Conservation (phyloP, 2,329 filamentous ascomycete species). For the Ophiocordyceps robertsii region DNA sequence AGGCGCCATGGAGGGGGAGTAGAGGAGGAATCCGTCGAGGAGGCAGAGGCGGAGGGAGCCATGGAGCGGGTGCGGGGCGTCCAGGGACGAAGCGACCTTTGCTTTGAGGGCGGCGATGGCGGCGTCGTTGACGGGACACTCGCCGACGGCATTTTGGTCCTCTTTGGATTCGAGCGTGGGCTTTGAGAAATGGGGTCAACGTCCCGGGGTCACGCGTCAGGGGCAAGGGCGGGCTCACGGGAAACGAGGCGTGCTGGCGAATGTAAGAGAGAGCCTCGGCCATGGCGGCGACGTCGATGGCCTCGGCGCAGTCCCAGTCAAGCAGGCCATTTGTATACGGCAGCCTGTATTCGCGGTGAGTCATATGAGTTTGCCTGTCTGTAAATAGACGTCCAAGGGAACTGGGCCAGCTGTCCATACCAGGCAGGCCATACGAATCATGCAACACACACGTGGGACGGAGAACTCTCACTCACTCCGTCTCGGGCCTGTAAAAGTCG, state of each 20-base stretch:
- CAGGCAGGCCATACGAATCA: no score
- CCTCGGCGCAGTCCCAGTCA: conserved; percentile 85
- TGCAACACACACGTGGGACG: no score
- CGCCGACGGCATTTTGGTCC: conserved; percentile 47
- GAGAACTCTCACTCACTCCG: conserved; percentile 39
- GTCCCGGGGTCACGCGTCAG: not conserved
- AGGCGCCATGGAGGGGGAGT: conserved; percentile 40
- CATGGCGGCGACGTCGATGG: conserved; percentile 61
- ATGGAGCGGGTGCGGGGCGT: conserved; percentile 25
- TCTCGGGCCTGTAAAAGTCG: conserved; percentile 83
- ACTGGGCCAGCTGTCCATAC: no score
- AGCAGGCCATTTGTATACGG: conserved; percentile 47
- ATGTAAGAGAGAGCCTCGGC: conserved; percentile 56
- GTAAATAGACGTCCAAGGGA: not conserved
- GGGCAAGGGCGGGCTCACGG: conserved; percentile 28
- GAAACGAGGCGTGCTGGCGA: conserved; percentile 50
- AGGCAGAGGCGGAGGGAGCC: conserved; percentile 44
- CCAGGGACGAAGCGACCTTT: conserved; percentile 33
- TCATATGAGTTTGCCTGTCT: no score
- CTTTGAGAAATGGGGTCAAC: conserved; percentile 3
- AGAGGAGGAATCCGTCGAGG: conserved; percentile 83
- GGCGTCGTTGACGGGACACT: conserved; percentile 34
- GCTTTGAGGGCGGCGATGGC: conserved; percentile 31
- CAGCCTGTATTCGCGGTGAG: conserved; percentile 23
- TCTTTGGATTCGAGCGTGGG: conserved; percentile 27